These are phyloP conservation scores for Phytophthora foliorum DNA, from an alignment of 352 stramenopile genomes.

Conservation along the genomic window DNA sequence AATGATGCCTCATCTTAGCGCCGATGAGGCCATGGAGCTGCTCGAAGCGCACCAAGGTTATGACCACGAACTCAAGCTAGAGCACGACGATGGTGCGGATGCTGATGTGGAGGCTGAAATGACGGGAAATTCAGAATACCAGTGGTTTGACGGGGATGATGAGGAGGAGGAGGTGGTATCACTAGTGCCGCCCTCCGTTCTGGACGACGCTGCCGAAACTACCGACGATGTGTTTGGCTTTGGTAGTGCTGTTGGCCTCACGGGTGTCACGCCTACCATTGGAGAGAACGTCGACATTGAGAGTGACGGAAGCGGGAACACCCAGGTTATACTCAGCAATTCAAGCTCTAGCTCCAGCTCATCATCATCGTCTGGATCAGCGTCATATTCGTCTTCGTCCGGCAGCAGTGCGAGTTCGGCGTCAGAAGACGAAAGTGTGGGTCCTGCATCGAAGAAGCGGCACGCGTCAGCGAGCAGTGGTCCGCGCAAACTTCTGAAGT, in stretches of 20 bases:
- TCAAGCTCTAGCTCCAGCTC: slow-evolving; percentile 38
- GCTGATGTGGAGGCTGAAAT: slow-evolving; percentile 18
- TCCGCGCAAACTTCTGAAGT: slow-evolving; percentile 33
- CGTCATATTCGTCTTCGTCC: slow-evolving; percentile 30
- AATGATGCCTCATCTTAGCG: slow-evolving; percentile 35
- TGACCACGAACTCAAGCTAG: slow-evolving; percentile 29
- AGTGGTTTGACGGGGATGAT: slow-evolving; percentile 54
- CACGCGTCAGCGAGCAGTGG: slow-evolving; percentile 13
- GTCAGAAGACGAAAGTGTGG: slow-evolving; percentile 25
- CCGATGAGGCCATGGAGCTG: slow-evolving; percentile 39
- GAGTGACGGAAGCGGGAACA: slow-evolving; percentile 43
- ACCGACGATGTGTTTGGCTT: slow-evolving; percentile 45
- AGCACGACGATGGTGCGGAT: slow-evolving; percentile 19
- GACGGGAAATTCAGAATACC: slow-evolving; percentile 30
- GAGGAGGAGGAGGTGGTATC: slow-evolving; percentile 32
- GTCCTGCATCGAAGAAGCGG: slow-evolving; percentile 19
- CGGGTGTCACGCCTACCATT: slow-evolving; percentile 2
- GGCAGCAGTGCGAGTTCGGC: slow-evolving; percentile 41
- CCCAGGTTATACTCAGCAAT: slow-evolving; percentile 35
- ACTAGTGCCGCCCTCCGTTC: slow-evolving; percentile 17
- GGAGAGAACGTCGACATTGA: slow-evolving; percentile 17
- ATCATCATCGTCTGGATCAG: slow-evolving; percentile 26
- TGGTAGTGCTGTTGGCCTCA: slow-evolving; percentile 16
- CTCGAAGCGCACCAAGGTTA: slow-evolving; percentile 36
- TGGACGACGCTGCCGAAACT: slow-evolving; percentile 26